Evolutionary conservation across 139 green algal genomes (phyloP).

Genomic region (Chlamydomonas sp.): DNA sequence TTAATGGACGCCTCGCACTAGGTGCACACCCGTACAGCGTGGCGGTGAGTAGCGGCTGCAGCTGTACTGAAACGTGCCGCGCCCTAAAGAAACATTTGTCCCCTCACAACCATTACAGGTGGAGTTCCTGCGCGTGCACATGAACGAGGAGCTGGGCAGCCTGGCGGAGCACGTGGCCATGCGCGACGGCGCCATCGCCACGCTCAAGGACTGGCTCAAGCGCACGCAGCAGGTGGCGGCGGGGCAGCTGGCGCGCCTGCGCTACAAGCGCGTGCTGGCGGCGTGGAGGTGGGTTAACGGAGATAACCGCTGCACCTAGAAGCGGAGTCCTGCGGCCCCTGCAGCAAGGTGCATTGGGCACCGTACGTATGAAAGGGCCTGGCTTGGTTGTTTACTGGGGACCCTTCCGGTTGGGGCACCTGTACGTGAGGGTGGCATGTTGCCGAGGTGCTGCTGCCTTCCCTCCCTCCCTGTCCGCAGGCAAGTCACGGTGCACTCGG

Average conservation of each 20-base stretch:
- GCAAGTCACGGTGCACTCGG: not conserved
- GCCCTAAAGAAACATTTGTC: not conserved
- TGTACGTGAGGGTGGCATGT: too few species aligned
- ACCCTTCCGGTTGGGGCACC: too few species aligned
- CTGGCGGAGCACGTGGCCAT: slow-evolving; percentile 1
- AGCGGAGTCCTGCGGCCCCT: too few species aligned
- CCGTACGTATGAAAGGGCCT: too few species aligned
- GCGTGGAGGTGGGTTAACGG: slow-evolving; percentile 1
- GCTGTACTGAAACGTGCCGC: not conserved
- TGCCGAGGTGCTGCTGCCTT: too few species aligned
- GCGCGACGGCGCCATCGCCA: not conserved
- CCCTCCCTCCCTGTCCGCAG: not conserved
- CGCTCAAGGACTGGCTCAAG: slow-evolving; percentile 4
- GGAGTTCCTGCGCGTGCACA: slow-evolving; percentile 59
- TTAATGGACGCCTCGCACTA: not conserved
- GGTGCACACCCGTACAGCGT: not conserved
- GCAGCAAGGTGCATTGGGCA: too few species aligned
- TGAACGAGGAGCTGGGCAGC: slow-evolving; percentile 63
- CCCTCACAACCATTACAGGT: slow-evolving; percentile 50
- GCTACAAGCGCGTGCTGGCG: slow-evolving; percentile 4
- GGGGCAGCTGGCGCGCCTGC: slow-evolving; percentile 7
- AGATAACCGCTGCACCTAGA: too few species aligned
- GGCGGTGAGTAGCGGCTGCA: not conserved
- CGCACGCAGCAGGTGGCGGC: slow-evolving; percentile 29
- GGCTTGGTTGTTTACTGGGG: too few species aligned